These are phyloP conservation scores for Chenopodium berlandieri DNA, from an alignment of 148 eudicot species.

Conservation along the genomic window DNA sequence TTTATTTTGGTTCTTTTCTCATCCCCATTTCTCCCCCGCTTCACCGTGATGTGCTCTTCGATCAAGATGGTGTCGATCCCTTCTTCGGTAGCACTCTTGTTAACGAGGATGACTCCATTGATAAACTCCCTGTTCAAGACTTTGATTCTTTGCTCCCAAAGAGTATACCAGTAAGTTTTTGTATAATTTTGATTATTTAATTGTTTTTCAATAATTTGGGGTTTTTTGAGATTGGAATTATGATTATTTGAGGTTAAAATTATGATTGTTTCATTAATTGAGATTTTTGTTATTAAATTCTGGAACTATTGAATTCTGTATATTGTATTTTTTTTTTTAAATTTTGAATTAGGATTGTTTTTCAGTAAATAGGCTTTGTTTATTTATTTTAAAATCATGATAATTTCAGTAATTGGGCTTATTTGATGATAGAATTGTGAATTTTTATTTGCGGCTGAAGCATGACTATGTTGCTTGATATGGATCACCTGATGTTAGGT, in stretches of 20 bases:
- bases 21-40: slow-evolving; percentile 37
- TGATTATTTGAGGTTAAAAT: neutral
- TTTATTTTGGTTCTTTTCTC: slow-evolving; percentile 44
- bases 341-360: too few species aligned
- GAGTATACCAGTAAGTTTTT: slow-evolving; percentile 48
- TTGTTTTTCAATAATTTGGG: neutral
- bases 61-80: slow-evolving; percentile 35
- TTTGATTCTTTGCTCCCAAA: slow-evolving; percentile 45
- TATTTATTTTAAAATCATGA: too few species aligned
- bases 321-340: too few species aligned
- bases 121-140: slow-evolving; percentile 33
- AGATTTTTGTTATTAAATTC: neutral
- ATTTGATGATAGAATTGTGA: too few species aligned
- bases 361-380: too few species aligned
- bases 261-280: neutral
- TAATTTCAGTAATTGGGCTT: too few species aligned
- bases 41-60: slow-evolving; percentile 16
- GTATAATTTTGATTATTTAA: too few species aligned
- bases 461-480: too few species aligned
- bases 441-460: too few species aligned
- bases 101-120: slow-evolving; percentile 26
- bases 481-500: too few species aligned
- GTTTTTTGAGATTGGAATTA: neutral
- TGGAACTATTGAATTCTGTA: too few species aligned
- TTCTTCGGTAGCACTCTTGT: slow-evolving; percentile 32